phyloP scores from a whole-genome alignment of 2,329 filamentous ascomycete genomes.

The Arthrobotrys sphaeroides region DNA sequence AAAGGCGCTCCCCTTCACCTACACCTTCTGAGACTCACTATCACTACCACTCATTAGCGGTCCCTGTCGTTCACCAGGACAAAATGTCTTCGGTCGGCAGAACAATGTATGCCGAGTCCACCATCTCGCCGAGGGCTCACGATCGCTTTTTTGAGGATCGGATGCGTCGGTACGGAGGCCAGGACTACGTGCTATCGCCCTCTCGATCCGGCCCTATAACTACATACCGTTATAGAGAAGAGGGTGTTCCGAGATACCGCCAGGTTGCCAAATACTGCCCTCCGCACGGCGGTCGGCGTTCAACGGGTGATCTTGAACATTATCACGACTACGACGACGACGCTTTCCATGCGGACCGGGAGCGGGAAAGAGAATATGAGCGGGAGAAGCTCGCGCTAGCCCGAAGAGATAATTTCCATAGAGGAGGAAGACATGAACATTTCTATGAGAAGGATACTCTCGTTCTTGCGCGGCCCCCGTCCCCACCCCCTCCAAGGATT shows the following conservation, averaged over 20 bases:
- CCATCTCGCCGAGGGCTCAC: conserved; percentile 42
- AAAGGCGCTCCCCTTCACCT: conserved; percentile 33
- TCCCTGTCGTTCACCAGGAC: conserved; percentile 38
- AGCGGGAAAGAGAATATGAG: conserved; percentile 47
- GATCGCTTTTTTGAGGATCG: conserved; percentile 53
- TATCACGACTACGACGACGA: conserved; percentile 48
- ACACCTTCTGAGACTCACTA: conserved; percentile 39
- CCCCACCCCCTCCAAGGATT: conserved; percentile 48
- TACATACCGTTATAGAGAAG: conserved; percentile 50
- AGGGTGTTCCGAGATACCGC: conserved; percentile 40
- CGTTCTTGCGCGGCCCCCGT: conserved; percentile 43
- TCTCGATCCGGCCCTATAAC: conserved; percentile 16
- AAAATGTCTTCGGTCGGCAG: conserved; percentile 48
- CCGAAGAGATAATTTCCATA: conserved; percentile 28
- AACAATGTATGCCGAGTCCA: conserved; percentile 49
- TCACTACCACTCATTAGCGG: conserved; percentile 45
- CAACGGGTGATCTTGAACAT: conserved; percentile 46
- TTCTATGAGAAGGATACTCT: conserved; percentile 51
- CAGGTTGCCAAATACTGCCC: conserved; percentile 44
- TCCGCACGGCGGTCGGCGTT: conserved; percentile 32
- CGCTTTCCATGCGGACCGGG: conserved; percentile 47
- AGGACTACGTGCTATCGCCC: conserved; percentile 47
- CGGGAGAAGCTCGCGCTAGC: conserved; percentile 38
- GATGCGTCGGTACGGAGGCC: conserved; percentile 48
- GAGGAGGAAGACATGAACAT: conserved; percentile 50